Conservation (phyloP, 208 protist genomes). For the Leishmania amazonensis region DNA sequence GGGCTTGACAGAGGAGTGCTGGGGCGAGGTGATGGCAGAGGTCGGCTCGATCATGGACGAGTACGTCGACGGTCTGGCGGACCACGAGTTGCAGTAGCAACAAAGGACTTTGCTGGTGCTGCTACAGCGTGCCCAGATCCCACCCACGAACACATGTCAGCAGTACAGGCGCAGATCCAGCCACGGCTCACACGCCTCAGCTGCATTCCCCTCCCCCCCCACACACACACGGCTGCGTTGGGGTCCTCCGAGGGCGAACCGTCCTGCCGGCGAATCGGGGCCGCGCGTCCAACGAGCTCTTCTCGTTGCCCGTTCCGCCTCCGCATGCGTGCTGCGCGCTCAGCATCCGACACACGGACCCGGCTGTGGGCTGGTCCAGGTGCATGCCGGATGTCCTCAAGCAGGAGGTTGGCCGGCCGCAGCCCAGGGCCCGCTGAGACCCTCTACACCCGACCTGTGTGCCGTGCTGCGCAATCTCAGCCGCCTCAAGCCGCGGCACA, state of each 20-base stretch:
- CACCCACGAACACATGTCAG: no score
- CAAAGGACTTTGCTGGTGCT: neutral
- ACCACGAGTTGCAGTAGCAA: constrained; percentile 81
- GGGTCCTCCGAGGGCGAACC: neutral
- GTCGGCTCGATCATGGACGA: constrained; percentile 82
- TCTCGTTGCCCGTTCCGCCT: neutral
- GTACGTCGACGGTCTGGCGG: constrained; percentile 82
- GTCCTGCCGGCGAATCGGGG: neutral
- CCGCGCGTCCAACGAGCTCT: neutral
- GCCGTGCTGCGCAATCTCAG: no score
- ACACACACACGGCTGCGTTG: neutral
- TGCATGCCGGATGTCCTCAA: neutral
- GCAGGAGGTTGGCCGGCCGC: no score
- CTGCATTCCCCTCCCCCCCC: neutral
- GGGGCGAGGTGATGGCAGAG: constrained; percentile 77
- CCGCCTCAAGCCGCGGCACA: no score
- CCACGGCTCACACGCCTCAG: neutral
- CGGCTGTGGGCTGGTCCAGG: neutral
- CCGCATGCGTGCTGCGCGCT: neutral
- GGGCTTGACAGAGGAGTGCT: constrained; percentile 70
- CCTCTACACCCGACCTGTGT: no score
- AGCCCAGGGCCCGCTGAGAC: no score
- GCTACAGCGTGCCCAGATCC: neutral
- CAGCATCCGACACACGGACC: neutral
- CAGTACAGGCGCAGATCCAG: neutral